phyloP scores from a whole-genome alignment of 2,329 filamentous ascomycete genomes.

The Incumbomyces lentus region DNA sequence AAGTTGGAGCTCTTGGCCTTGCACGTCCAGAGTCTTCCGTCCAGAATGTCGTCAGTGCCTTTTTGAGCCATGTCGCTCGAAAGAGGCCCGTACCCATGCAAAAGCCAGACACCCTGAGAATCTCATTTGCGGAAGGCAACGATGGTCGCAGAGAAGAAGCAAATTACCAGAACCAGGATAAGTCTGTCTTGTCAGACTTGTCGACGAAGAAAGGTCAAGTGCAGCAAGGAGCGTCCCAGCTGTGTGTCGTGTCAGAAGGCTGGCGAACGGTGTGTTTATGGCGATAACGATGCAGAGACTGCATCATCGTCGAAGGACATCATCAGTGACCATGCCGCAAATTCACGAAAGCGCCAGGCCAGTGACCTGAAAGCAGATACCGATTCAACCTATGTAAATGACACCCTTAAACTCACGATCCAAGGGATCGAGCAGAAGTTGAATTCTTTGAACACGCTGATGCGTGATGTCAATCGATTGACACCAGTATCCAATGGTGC shows the following conservation, averaged over 20 bases:
- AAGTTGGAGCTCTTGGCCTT: too few relatives aligned
- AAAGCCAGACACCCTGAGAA: too few relatives aligned
- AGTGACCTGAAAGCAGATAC: neutral
- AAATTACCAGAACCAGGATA: slow-evolving; percentile 38
- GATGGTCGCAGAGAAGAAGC: slow-evolving; percentile 24
- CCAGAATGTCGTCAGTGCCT: too few relatives aligned
- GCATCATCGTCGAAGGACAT: too few relatives aligned
- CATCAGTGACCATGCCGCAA: too few relatives aligned
- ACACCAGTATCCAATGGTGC: neutral
- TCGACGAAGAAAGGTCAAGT: slow-evolving; percentile 38
- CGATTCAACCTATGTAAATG: too few relatives aligned
- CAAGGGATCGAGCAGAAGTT: neutral
- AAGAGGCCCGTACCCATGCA: too few relatives aligned
- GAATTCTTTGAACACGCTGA: slow-evolving; percentile 1
- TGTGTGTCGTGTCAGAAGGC: slow-evolving; percentile 38
- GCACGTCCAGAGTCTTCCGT: too few relatives aligned
- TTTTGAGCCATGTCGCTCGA: too few relatives aligned
- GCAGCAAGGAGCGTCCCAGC: slow-evolving; percentile 36
- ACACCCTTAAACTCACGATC: neutral
- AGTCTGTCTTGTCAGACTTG: slow-evolving; percentile 40
- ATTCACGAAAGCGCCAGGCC: slow-evolving; percentile 1
- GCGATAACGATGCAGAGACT: slow-evolving; percentile 18
- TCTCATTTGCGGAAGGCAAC: neutral
- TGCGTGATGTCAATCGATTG: neutral
- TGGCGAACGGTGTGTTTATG: slow-evolving; percentile 33